Percentiles rank a stretch among this genome's conserved stretches.
Evolutionary conservation across 257 asterid genomes (phyloP).

Genomic region (Gentiana dahurica): DNA sequence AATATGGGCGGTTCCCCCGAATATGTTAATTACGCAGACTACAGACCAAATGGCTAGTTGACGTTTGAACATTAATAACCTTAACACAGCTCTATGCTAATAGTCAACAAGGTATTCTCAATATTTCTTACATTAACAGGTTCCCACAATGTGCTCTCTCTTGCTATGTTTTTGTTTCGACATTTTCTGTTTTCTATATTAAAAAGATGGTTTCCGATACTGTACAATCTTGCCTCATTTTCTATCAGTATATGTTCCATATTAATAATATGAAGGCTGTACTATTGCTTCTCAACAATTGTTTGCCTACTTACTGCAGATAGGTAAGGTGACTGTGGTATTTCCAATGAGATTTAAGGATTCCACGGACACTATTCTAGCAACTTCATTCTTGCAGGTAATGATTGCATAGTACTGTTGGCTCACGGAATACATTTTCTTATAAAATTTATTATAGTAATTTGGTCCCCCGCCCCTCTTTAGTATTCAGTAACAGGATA

Average conservation of each 20-base stretch:
- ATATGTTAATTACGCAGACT: too few relatives aligned
- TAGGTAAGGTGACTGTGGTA: conserved; percentile 59
- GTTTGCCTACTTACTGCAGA: conserved; percentile 27
- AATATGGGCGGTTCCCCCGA: too few relatives aligned
- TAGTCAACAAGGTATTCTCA: too few relatives aligned
- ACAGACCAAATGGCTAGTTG: too few relatives aligned
- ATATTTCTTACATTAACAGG: too few relatives aligned
- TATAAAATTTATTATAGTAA: background rate
- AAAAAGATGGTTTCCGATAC: background rate
- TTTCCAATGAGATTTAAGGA: conserved; percentile 92
- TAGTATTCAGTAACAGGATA: background rate
- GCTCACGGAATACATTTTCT: too few relatives aligned
- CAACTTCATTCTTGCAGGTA: conserved; percentile 94
- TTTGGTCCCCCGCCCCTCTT: conserved; percentile 3
- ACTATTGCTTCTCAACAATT: conserved; percentile 2
- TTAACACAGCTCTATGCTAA: too few relatives aligned
- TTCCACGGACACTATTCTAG: conserved; percentile 74
- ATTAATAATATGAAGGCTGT: background rate
- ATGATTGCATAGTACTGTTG: too few relatives aligned
- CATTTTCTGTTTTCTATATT: background rate
- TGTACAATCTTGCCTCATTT: background rate
- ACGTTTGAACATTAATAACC: too few relatives aligned
- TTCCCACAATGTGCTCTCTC: too few relatives aligned
- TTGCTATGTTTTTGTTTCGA: too few relatives aligned
- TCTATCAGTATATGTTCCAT: too few relatives aligned